phyloP scores from a whole-genome alignment of 2,329 filamentous ascomycete genomes.

The Cladophialophora bantiana region DNA sequence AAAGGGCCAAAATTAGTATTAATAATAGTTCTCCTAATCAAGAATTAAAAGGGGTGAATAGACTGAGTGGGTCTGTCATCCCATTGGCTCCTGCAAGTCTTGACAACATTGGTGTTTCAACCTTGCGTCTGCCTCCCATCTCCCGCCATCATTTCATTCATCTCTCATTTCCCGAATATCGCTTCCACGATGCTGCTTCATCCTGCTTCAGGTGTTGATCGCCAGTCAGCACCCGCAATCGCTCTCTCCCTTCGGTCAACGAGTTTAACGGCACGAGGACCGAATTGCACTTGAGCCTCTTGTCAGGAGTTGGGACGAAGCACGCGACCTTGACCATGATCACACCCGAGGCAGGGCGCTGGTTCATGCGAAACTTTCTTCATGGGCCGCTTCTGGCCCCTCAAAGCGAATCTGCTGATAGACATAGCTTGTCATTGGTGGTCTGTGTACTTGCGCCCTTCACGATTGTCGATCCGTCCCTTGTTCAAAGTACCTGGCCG shows the following conservation, averaged over 20 bases:
- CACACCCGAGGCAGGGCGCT: not conserved
- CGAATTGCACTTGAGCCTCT: not conserved
- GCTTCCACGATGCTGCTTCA: not conserved
- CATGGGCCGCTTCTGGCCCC: not conserved
- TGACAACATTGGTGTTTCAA: conserved; percentile 2
- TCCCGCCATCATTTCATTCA: not conserved
- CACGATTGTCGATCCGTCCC: not conserved
- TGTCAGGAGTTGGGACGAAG: not conserved
- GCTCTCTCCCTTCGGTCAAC: not conserved
- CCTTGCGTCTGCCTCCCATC: not conserved
- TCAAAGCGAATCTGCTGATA: not conserved
- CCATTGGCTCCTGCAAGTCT: not conserved
- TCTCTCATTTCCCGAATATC: not conserved
- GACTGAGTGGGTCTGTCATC: not conserved
- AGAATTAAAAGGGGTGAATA: not conserved
- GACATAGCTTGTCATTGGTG: not conserved
- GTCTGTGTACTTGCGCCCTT: not conserved
- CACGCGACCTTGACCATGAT: not conserved
- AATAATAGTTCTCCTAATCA: no score
- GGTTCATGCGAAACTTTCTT: not conserved
- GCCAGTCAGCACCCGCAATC: not conserved
- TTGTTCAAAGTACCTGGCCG: not conserved
- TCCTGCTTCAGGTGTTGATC: not conserved
- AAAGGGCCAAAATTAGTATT: no score
- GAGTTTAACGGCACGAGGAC: not conserved